Evolutionary conservation across 148 eudicot genomes (phyloP).

Genomic region (Rheum nobile): DNA sequence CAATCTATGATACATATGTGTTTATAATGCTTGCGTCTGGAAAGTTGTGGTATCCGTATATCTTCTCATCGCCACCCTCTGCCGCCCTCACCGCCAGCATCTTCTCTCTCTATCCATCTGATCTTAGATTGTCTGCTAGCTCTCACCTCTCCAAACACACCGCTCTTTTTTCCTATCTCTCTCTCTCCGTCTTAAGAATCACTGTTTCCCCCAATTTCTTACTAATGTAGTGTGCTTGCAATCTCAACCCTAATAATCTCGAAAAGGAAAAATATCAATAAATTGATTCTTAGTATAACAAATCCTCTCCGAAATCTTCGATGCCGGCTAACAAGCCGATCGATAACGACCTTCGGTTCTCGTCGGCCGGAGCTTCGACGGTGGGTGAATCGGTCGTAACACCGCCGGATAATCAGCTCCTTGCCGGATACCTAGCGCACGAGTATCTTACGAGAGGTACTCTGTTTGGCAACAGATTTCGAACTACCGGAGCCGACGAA

Average conservation of each 20-base stretch:
- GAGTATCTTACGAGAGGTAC: constrained; percentile 30
- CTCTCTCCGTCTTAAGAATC: background rate
- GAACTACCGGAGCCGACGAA: constrained; percentile 15
- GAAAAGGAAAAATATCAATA: background rate
- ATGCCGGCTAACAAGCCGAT: background rate
- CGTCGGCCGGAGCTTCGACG: background rate
- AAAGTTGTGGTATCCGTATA: background rate
- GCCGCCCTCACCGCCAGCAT: background rate
- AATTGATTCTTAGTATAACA: background rate
- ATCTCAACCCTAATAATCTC: background rate
- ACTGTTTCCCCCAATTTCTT: background rate
- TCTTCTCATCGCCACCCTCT: background rate
- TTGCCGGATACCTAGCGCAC: constrained; percentile 29
- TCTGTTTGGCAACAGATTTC: constrained; percentile 32
- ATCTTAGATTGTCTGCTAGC: background rate
- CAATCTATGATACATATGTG: too few relatives aligned
- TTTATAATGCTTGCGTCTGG: background rate
- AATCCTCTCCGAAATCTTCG: background rate
- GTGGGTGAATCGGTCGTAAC: background rate
- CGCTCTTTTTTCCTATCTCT: background rate
- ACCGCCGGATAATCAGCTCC: constrained; percentile 13
- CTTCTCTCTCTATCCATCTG: background rate
- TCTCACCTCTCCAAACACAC: background rate
- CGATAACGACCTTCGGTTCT: background rate
- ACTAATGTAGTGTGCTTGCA: background rate